phyloP scores from a whole-genome alignment of 768 basidiomycete species.

The Termitomyces sp. region DNA sequence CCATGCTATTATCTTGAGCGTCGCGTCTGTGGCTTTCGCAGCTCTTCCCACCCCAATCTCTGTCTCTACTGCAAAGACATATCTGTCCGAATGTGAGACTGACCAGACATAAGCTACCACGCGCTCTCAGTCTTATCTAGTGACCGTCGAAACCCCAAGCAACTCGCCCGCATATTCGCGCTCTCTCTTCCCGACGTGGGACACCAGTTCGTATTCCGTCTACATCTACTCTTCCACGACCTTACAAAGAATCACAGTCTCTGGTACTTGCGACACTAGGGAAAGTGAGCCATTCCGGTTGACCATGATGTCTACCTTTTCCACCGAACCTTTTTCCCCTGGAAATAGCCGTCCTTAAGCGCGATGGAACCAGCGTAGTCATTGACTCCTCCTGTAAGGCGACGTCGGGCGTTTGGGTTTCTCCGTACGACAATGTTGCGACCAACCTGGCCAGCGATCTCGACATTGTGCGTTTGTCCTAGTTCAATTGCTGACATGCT shows the following conservation, averaged over 20 bases:
- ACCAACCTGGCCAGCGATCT: constrained; percentile 40
- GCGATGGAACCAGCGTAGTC: constrained; percentile 40
- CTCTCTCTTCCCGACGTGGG: constrained; percentile 41
- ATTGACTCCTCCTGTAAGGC: constrained; percentile 31
- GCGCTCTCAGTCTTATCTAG: constrained; percentile 10
- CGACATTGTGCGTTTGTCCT: constrained; percentile 38
- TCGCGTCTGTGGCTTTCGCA: constrained; percentile 13
- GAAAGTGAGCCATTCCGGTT: constrained; percentile 32
- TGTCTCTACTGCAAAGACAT: constrained; percentile 26
- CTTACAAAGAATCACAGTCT: constrained; percentile 25
- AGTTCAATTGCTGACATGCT: neutral
- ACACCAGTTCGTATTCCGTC: constrained; percentile 30
- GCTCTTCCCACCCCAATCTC: constrained; percentile 25
- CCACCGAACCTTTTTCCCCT: neutral
- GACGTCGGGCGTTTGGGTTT: constrained; percentile 47
- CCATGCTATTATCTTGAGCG: constrained; percentile 11
- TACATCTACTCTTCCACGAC: neutral
- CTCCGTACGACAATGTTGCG: constrained; percentile 43
- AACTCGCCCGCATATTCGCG: constrained; percentile 31
- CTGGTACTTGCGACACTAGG: constrained; percentile 45
- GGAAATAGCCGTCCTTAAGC: constrained; percentile 34
- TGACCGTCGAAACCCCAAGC: constrained; percentile 26
- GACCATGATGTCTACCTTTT: neutral
- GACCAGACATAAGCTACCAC: neutral
- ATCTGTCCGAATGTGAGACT: constrained; percentile 25